These are phyloP conservation scores for Ogataea pilisensis DNA, from an alignment of 805 yeast genomes.

Conservation along the genomic window DNA sequence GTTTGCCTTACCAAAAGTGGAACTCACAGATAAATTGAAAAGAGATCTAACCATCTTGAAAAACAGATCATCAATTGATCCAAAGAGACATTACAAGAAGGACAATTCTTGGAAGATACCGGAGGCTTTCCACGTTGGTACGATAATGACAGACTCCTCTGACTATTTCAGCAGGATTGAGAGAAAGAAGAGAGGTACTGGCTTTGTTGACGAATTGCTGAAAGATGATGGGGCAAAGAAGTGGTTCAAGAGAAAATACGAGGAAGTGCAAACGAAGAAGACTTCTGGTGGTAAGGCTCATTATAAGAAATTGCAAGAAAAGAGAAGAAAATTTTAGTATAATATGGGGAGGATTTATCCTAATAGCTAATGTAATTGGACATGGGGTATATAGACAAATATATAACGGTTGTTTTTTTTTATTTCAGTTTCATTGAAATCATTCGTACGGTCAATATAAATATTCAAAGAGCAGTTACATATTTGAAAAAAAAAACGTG, in stretches of 20 bases:
- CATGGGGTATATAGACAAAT: too few species aligned
- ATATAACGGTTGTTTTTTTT: too few species aligned
- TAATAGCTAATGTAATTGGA: too few species aligned
- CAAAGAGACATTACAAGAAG: constrained; percentile 90
- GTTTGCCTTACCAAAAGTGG: constrained; percentile 78
- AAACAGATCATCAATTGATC: constrained; percentile 89
- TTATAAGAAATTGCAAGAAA: constrained; percentile 58
- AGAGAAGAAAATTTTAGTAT: constrained; percentile 45
- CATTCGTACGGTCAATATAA: background rate
- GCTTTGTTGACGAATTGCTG: constrained; percentile 79
- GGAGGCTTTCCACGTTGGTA: constrained; percentile 77
- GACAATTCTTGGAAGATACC: constrained; percentile 62
- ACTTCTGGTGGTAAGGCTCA: constrained; percentile 62
- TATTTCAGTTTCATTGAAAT: background rate
- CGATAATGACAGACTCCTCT: constrained; percentile 75
- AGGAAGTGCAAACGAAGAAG: constrained; percentile 66
- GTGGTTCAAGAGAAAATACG: constrained; percentile 82
- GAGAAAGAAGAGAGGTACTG: constrained; percentile 68
- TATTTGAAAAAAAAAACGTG: too few species aligned
- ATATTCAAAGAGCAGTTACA: background rate
- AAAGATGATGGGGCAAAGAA: constrained; percentile 63
- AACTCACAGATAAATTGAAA: constrained; percentile 64
- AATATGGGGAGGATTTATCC: too few species aligned
- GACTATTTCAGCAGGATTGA: constrained; percentile 72
- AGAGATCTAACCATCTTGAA: constrained; percentile 76